Evolutionary conservation across 2,329 filamentous ascomycete genomes (phyloP).

Genomic region (Metarhizium humberi): DNA sequence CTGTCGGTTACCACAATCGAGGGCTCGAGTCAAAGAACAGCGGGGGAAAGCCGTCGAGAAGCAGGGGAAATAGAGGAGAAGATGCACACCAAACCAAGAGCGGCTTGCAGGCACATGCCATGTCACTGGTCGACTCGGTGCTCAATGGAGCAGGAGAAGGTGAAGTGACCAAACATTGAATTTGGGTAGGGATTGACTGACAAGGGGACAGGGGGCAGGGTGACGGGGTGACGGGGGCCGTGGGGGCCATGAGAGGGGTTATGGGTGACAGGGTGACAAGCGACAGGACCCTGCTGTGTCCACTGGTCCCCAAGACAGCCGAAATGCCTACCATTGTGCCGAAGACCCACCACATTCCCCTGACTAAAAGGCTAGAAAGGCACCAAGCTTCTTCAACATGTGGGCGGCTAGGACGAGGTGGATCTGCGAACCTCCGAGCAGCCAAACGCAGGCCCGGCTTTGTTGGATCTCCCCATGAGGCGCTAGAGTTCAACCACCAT

Average conservation of each 20-base stretch:
- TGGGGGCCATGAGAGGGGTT: background rate
- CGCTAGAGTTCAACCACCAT: background rate
- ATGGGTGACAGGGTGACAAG: background rate
- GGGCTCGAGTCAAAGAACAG: background rate
- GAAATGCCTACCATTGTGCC: too few relatives aligned
- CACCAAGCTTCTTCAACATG: slow-evolving; percentile 1
- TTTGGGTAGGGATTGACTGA: too few relatives aligned
- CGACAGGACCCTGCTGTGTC: too few relatives aligned
- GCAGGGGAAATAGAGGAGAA: background rate
- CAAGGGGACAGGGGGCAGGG: too few relatives aligned
- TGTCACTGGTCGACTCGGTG: too few relatives aligned
- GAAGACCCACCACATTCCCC: too few relatives aligned
- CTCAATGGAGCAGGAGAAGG: too few relatives aligned
- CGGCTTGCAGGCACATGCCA: background rate
- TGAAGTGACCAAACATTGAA: too few relatives aligned
- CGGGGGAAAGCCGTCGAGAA: background rate
- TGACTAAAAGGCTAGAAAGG: background rate
- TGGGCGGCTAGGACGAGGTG: background rate
- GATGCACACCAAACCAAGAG: background rate
- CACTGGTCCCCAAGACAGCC: too few relatives aligned
- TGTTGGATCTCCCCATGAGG: background rate
- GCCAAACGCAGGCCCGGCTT: background rate
- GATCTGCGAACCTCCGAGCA: background rate
- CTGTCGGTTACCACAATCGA: too few relatives aligned
- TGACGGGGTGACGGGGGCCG: background rate